phyloP scores from a whole-genome alignment of 805 yeast species.

The Scheffersomyces lignosus region DNA sequence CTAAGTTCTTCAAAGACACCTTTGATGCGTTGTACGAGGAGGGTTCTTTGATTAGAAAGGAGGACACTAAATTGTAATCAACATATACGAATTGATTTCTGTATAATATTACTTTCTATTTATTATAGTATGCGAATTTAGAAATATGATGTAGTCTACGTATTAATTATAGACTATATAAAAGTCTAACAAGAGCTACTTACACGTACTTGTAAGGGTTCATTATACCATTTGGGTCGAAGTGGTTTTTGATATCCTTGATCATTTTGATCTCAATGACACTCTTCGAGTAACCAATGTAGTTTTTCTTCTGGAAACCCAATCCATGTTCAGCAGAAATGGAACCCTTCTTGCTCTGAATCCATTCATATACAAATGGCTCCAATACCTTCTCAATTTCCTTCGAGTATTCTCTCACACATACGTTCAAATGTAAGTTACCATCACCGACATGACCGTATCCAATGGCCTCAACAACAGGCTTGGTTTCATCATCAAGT shows the following conservation, averaged over 20 bases:
- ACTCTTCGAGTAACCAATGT: constrained; percentile 80
- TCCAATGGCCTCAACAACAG: constrained; percentile 88
- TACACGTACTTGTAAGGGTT: constrained; percentile 92
- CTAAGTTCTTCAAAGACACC: constrained; percentile 24
- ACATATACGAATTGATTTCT: neutral
- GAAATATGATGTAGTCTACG: neutral
- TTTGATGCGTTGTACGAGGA: constrained; percentile 36
- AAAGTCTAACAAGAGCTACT: too few relatives aligned
- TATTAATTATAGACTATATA: too few relatives aligned
- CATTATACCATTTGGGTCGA: constrained; percentile 88
- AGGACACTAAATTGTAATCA: constrained; percentile 18
- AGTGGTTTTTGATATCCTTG: constrained; percentile 73
- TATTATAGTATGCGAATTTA: constrained; percentile 1
- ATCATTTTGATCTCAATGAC: constrained; percentile 70
- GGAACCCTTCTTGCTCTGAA: constrained; percentile 71
- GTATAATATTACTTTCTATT: neutral
- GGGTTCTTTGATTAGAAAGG: constrained; percentile 25
- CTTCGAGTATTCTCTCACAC: constrained; percentile 80
- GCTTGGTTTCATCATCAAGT: constrained; percentile 57
- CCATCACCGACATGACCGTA: constrained; percentile 99
- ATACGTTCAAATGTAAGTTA: constrained; percentile 89
- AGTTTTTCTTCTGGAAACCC: constrained; percentile 94
- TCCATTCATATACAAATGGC: constrained; percentile 95
- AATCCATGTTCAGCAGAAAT: constrained; percentile 97
- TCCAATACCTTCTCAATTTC: constrained; percentile 79